A percentile compares a stretch with the other conserved stretches of the same genome.
Conservation (phyloP, 495 filamentous ascomycete species). For the Tuber magnatum region DNA sequence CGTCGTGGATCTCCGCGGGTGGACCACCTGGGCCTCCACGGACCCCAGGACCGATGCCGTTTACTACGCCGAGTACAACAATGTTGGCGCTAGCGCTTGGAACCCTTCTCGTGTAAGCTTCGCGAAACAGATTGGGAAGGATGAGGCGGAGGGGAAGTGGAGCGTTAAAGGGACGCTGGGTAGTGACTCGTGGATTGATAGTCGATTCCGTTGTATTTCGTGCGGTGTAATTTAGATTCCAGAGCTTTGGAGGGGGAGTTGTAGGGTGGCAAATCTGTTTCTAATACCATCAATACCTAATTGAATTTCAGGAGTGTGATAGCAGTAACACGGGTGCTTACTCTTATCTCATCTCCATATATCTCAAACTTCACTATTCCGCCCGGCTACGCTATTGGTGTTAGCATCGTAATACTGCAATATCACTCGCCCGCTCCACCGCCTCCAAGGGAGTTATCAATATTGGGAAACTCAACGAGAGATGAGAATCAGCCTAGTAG, state of each 20-base stretch:
- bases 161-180: constrained; percentile 26
- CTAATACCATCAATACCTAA: background rate
- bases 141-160: constrained; percentile 24
- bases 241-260: background rate
- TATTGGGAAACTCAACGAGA: background rate
- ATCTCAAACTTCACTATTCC: background rate
- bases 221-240: background rate
- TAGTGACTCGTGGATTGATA: constrained; percentile 23
- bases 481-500: too few relatives aligned
- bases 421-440: background rate
- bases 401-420: background rate
- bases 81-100: constrained; percentile 52
- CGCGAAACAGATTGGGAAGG: constrained; percentile 35
- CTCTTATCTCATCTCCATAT: background rate
- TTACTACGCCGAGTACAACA: constrained; percentile 55
- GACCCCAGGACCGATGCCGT: constrained; percentile 50
- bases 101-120: constrained; percentile 53
- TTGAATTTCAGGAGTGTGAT: background rate
- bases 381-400: background rate
- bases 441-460: background rate
- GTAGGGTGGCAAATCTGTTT: background rate
- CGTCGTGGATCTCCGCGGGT: constrained; percentile 56
- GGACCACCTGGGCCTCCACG: constrained; percentile 51
- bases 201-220: constrained; percentile 12
- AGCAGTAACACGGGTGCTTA: background rate